Evolutionary conservation across 75 land plant species (phyloP).

Genomic region (Pinus taeda): DNA sequence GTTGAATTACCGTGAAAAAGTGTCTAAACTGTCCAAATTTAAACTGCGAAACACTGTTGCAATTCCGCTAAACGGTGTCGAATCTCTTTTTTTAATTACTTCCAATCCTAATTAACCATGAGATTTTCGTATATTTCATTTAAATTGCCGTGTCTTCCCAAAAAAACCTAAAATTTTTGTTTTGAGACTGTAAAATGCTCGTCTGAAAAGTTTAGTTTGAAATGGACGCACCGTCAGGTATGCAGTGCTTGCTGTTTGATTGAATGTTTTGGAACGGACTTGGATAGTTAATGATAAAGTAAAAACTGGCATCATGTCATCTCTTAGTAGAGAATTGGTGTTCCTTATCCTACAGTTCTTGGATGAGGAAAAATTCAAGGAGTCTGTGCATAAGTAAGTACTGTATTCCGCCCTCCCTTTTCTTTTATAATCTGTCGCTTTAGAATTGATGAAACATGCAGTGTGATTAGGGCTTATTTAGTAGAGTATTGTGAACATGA

Average conservation of each 20-base stretch:
- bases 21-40: neutral
- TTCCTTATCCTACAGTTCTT: constrained; percentile 71
- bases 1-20: no score
- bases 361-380: constrained; percentile 78
- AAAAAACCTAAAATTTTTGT: neutral
- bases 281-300: neutral
- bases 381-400: constrained; percentile 71
- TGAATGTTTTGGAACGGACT: neutral
- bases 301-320: constrained; percentile 39
- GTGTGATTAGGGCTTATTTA: neutral
- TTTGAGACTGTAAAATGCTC: neutral
- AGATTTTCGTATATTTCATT: neutral
- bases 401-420: neutral
- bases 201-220: no score
- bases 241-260: neutral
- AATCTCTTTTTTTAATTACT: neutral
- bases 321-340: constrained; percentile 69
- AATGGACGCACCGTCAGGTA: no score
- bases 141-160: neutral
- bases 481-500: neutral
- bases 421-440: neutral
- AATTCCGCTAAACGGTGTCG: neutral
- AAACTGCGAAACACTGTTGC: neutral
- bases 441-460: neutral
- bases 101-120: neutral